These are phyloP conservation scores for Dendrobium officinale DNA, from an alignment of 106 monocot species.

Conservation along the genomic window DNA sequence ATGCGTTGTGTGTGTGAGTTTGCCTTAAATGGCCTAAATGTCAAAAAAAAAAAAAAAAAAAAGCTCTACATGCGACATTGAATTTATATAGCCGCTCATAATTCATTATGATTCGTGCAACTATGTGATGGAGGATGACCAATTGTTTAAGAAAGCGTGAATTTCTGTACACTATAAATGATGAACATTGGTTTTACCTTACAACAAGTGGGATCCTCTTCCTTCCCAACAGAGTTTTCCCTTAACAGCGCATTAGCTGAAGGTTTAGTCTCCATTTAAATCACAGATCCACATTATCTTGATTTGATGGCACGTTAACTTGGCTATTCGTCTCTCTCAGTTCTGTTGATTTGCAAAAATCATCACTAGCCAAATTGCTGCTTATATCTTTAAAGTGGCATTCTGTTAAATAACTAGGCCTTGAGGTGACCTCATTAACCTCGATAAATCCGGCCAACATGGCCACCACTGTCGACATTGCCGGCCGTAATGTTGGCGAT, in stretches of 20 bases:
- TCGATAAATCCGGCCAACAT: slow-evolving; percentile 69
- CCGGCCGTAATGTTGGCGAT: slow-evolving; percentile 51
- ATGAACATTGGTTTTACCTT: too few relatives aligned
- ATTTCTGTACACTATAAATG: too few relatives aligned
- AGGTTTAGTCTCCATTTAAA: not conserved
- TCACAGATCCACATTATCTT: slow-evolving; percentile 23
- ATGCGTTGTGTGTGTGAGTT: too few relatives aligned
- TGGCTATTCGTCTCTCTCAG: slow-evolving; percentile 4
- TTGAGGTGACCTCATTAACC: slow-evolving; percentile 36
- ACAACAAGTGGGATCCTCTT: not conserved
- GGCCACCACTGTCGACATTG: slow-evolving; percentile 79
- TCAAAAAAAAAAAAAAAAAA: too few relatives aligned
- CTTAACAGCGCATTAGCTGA: not conserved
- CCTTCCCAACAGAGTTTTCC: not conserved
- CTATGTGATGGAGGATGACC: too few relatives aligned
- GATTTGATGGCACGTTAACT: not conserved
- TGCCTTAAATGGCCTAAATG: too few relatives aligned
- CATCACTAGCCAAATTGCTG: slow-evolving; percentile 17
- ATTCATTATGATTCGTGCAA: too few relatives aligned
- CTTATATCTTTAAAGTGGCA: slow-evolving; percentile 53
- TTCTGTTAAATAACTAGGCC: slow-evolving; percentile 63
- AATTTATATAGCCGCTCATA: too few relatives aligned
- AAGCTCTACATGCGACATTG: too few relatives aligned
- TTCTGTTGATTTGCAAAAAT: slow-evolving; percentile 9
- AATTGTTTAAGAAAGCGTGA: too few relatives aligned